A percentile compares a stretch with the other conserved stretches of the same genome.
phyloP scores from a whole-genome alignment of 2,329 filamentous ascomycete species.

The Aspergillus neoniger region DNA sequence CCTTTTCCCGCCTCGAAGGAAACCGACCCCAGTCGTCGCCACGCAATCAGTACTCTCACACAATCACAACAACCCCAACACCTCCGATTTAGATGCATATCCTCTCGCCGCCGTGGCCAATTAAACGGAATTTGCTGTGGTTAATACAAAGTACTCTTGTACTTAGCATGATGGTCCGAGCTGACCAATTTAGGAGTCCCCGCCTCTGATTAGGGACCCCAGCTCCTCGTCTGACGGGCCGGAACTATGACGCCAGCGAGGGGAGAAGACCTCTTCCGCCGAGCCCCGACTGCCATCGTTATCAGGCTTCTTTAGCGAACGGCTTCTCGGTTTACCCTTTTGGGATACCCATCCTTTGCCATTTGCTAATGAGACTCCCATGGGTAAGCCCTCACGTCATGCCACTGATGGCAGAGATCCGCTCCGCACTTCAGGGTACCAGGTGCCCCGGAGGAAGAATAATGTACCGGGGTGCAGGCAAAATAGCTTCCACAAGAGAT shows the following conservation, averaged over 20 bases:
- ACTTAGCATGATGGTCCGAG: not conserved
- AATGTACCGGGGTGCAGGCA: not conserved
- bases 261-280: conserved; percentile 4
- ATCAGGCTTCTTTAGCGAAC: not conserved
- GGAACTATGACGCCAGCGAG: conserved; percentile 1
- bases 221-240: not conserved
- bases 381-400: not conserved
- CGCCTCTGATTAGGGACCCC: not conserved
- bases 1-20: not conserved
- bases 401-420: not conserved
- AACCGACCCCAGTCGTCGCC: not conserved
- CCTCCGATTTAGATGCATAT: not conserved
- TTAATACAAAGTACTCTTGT: not conserved
- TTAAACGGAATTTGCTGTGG: not conserved
- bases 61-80: not conserved
- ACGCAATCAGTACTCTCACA: not conserved
- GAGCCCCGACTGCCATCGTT: not conserved
- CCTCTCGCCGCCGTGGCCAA: not conserved
- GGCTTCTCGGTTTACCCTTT: not conserved
- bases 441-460: not conserved
- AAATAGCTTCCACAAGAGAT: not conserved
- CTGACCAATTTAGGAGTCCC: not conserved
- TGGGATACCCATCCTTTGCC: not conserved
- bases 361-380: not conserved
- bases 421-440: not conserved